phyloP scores from a whole-genome alignment of 768 basidiomycete species.

The Saitozyma sp. region DNA sequence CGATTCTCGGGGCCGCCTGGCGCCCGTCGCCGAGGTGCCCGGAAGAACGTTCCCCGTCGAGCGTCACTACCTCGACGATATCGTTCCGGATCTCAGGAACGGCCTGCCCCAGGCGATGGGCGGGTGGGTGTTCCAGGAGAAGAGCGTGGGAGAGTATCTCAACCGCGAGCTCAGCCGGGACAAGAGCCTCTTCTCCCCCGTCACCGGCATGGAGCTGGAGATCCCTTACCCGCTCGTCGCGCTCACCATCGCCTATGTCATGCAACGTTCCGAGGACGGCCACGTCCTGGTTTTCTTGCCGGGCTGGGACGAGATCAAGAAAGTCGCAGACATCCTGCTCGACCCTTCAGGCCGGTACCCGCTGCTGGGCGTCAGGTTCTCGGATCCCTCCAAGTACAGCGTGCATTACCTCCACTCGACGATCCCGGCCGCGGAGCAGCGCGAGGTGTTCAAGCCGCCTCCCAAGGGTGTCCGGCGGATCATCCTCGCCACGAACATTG shows the following conservation, averaged over 20 bases:
- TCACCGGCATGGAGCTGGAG: conserved; percentile 64
- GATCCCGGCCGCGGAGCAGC: conserved; percentile 83
- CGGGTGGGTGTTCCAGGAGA: conserved; percentile 70
- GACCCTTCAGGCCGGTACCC: conserved; percentile 56
- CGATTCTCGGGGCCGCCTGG: conserved; percentile 59
- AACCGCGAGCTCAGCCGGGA: conserved; percentile 63
- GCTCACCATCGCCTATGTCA: conserved; percentile 73
- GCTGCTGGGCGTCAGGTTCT: conserved; percentile 64
- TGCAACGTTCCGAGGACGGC: conserved; percentile 72
- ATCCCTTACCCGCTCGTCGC: conserved; percentile 79
- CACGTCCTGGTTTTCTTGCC: conserved; percentile 77
- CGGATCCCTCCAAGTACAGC: conserved; percentile 61
- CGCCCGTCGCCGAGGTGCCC: conserved; percentile 76
- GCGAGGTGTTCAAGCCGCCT: conserved; percentile 82
- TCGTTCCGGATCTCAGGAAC: conserved; percentile 59
- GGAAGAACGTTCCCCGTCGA: conserved; percentile 87
- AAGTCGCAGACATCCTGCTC: conserved; percentile 65
- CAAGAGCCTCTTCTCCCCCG: conserved; percentile 31
- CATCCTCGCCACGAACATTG: conserved; percentile 91
- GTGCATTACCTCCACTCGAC: conserved; percentile 86
- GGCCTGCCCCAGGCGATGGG: conserved; percentile 38
- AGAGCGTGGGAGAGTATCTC: conserved; percentile 70
- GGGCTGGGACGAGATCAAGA: conserved; percentile 70
- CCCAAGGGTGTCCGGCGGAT: conserved; percentile 74
- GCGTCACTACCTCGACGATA: conserved; percentile 77